phyloP scores from a whole-genome alignment of 169 alveolate species.

The Eimeria praecox region DNA sequence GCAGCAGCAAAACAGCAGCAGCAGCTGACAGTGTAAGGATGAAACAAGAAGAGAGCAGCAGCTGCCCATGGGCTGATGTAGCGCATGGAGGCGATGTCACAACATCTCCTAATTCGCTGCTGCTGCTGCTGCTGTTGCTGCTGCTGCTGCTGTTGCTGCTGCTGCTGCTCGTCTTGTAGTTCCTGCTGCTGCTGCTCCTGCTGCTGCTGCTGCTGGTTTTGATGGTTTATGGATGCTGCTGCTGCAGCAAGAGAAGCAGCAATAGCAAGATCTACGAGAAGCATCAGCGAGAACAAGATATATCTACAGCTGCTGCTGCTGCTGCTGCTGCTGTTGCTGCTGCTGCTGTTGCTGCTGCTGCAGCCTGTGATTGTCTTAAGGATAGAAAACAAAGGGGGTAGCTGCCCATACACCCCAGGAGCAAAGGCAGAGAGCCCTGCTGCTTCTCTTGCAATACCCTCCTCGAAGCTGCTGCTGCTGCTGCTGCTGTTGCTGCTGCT shows the following conservation, averaged over 20 bases:
- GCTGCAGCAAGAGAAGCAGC: conserved; percentile 38
- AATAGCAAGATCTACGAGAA: conserved; percentile 17
- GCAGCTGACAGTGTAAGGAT: conserved; percentile 37
- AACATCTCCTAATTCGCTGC: neutral
- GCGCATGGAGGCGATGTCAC: conserved; percentile 1
- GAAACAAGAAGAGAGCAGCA: conserved; percentile 36
- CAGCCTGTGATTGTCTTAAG: neutral
- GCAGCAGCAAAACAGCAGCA: conserved; percentile 30
- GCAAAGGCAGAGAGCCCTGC: conserved; percentile 25
- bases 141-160: neutral
- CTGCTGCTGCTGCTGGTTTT: neutral
- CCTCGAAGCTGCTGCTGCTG: conserved; percentile 22
- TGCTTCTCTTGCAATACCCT: conserved; percentile 10
- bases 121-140: conserved; percentile 1
- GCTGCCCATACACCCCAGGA: neutral
- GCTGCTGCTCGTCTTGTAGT: conserved; percentile 8
- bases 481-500: conserved; percentile 55
- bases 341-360: neutral
- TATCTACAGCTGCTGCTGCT: conserved; percentile 19
- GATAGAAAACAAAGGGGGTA: neutral
- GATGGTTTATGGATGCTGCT: conserved; percentile 22
- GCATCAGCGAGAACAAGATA: neutral
- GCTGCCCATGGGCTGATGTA: neutral
- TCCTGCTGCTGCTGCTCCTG: conserved; percentile 15
- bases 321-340: conserved; percentile 14